Base-by-base conservation (phyloP, 2,329 filamentous ascomycete genomes). In the Beauveria varroae region DNA sequence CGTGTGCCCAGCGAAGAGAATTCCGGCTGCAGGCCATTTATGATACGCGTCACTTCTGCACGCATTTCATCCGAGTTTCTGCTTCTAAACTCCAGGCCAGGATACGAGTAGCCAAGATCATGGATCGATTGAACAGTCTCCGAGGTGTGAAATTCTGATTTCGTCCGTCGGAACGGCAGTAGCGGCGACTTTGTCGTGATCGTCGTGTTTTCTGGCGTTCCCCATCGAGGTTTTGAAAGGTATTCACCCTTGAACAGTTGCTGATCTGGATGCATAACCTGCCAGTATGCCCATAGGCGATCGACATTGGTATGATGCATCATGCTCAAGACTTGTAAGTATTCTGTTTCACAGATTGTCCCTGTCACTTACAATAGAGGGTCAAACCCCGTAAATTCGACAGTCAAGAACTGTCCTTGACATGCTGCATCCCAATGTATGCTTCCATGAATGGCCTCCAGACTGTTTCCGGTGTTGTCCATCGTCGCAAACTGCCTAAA, bases 231-330 rank as follows among this genome's bases (percentile, higher is more conserved):
- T 5, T 66, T 63, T 34, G 72, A 73, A 2, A 22, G 47, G 65
- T 78, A 78, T 6, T 73, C 69, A 52, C 64, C 65, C 37, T 61
- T 66, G 66, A 78, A 76, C 34, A 75, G 68, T 58, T 67, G 64
- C 63, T 72, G 65, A 51, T 67, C 63, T 24, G 75, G 76, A 62
- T 69, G 66, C 56, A 82, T 75, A 30, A 73, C 74, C 67, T 81
- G 74, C 76, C 76, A 83, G 66, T 81, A 77, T n/a, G 83, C 79
- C 72, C 86, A 87, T 43, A 89, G 75, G 46, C 86, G 81, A 67
- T 89, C 85, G 59, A 89, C 79, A 66, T 89, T 85, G 67, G 78
- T 72, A 72, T 81, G 80, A 63, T 81, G 79, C 28, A 81, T 68
- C 77, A 76, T 77, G 65, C 72, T 73, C 28, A 28, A 4, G 14